Percentiles rank a stretch among this genome's conserved stretches.
Evolutionary conservation across 1,284 basidiomycete species (phyloP).

Genomic region (Vanrija sp.): DNA sequence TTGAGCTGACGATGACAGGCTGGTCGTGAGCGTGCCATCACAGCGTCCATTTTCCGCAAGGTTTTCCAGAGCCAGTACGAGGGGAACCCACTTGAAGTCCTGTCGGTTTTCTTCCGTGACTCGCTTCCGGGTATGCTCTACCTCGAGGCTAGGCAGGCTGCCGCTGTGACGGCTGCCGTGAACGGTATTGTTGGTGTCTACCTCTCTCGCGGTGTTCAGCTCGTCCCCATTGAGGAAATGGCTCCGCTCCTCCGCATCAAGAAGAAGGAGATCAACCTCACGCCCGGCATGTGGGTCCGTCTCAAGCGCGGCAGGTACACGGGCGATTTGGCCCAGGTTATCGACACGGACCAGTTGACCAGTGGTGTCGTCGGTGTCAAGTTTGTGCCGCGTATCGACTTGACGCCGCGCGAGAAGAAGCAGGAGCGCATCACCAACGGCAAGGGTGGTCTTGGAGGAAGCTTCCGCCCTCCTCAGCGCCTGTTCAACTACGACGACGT

Average conservation of each 20-base stretch:
- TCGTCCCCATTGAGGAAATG: constrained; percentile 99
- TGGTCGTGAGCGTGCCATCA: constrained; percentile 86
- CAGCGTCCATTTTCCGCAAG: constrained; percentile 92
- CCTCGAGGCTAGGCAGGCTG: constrained; percentile 84
- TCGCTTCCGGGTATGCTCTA: constrained; percentile 94
- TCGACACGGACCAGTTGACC: constrained; percentile 92
- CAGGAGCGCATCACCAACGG: constrained; percentile 53
- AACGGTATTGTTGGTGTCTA: constrained; percentile 91
- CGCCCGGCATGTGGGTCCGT: constrained; percentile 89
- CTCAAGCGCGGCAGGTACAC: constrained; percentile 90
- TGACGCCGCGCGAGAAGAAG: constrained; percentile 84
- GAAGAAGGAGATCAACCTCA: constrained; percentile 83
- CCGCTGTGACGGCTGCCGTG: constrained; percentile 80
- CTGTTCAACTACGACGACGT: constrained; percentile 96
- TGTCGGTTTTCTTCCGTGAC: constrained; percentile 92
- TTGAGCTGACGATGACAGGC: constrained; percentile 55
- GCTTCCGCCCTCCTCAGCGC: constrained; percentile 72
- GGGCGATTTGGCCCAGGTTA: constrained; percentile 91
- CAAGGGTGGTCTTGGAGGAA: constrained; percentile 23
- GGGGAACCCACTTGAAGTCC: constrained; percentile 72
- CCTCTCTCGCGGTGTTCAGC: constrained; percentile 65
- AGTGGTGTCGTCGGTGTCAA: constrained; percentile 68
- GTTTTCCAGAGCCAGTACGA: constrained; percentile 53
- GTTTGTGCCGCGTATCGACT: constrained; percentile 94
- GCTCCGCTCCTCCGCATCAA: constrained; percentile 92